Evolutionary conservation across 805 yeast species (phyloP).

Genomic region (Ogataea zsoltii): DNA sequence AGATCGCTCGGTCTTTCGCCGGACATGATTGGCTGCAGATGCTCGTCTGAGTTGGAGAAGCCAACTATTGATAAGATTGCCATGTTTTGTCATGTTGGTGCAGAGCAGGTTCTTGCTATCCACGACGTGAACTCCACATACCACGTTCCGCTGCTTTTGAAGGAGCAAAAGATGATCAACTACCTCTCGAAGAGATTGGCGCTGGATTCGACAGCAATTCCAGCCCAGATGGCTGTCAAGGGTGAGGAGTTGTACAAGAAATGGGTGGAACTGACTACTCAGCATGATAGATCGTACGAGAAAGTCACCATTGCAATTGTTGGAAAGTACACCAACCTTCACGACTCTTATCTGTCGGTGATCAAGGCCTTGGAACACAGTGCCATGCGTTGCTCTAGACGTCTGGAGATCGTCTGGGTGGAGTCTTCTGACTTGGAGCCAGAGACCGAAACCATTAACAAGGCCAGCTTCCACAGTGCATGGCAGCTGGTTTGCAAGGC

Average conservation of each 20-base stretch:
- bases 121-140: slow-evolving; percentile 96
- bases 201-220: slow-evolving; percentile 48
- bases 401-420: slow-evolving; percentile 90
- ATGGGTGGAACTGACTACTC: slow-evolving; percentile 80
- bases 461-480: slow-evolving; percentile 86
- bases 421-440: slow-evolving; percentile 90
- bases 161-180: slow-evolving; percentile 81
- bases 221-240: slow-evolving; percentile 51
- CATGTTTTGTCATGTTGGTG: slow-evolving; percentile 98
- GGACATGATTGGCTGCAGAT: slow-evolving; percentile 97
- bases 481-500: slow-evolving; percentile 94
- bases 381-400: slow-evolving; percentile 84
- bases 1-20: slow-evolving; percentile 94
- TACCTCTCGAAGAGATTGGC: slow-evolving; percentile 69
- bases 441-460: slow-evolving; percentile 58
- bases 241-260: slow-evolving; percentile 71
- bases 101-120: slow-evolving; percentile 96
- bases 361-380: slow-evolving; percentile 95
- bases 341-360: slow-evolving; percentile 93
- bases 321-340: slow-evolving; percentile 94
- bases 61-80: slow-evolving; percentile 95
- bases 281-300: slow-evolving; percentile 81
- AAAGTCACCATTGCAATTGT: slow-evolving; percentile 93
- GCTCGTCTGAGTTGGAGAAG: slow-evolving; percentile 75
- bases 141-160: slow-evolving; percentile 90